Base-by-base conservation (phyloP, 371 early-diverging fungal genomes). In the Blyttiomyces sp. region DNA sequence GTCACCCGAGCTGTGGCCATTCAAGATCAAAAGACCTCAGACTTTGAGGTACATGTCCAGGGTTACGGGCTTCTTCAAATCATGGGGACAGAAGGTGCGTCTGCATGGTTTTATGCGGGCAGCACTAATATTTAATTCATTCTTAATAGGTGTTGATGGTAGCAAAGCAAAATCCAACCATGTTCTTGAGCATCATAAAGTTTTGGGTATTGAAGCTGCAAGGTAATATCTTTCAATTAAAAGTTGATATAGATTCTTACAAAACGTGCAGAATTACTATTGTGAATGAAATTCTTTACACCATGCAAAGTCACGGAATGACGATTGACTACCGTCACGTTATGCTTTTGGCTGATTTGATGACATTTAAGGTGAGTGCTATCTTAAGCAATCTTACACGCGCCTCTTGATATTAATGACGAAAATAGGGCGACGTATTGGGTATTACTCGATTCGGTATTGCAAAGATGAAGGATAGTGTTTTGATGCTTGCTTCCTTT, bases 391-490 rank as follows among this genome's bases (percentile, higher is more conserved):
- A 30, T 31, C 21, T 23, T 43, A 30, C 49, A 35, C 13, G 4
- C n/a, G n/a, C n/a, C n/a, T 11, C 57, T 46, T 31, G 3, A n/a
- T 48, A 7, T 19, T 58, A 13, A 55, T 13, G 21, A 35, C 24
- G 36, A 39, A 21, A 23, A 36, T 16, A 77, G 88, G 99, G 99
- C 42, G 97, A 98, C 76, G 89, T 99, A 3, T 77, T 98, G 26
- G 99, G 99, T 64, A 98, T 99, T 59, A 99, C 99, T 24, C 92
- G 99, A 33, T 95, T 94, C 79, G 99, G 99, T 75, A 94, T 99
- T 57, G 89, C 94, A 57, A 97, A 96, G 84, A 98, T 98, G 97
- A 94, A 93, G 71, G 95, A 95, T 71, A 90, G 92, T 68, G 99
- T 98, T n/a, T 87, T 99, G 61, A 99, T 98, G 95, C 83, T 98